Percentiles rank a stretch among this genome's conserved stretches.
Evolutionary conservation across 1,284 basidiomycete species (phyloP).

Genomic region (Sanghuangporus weigelae): DNA sequence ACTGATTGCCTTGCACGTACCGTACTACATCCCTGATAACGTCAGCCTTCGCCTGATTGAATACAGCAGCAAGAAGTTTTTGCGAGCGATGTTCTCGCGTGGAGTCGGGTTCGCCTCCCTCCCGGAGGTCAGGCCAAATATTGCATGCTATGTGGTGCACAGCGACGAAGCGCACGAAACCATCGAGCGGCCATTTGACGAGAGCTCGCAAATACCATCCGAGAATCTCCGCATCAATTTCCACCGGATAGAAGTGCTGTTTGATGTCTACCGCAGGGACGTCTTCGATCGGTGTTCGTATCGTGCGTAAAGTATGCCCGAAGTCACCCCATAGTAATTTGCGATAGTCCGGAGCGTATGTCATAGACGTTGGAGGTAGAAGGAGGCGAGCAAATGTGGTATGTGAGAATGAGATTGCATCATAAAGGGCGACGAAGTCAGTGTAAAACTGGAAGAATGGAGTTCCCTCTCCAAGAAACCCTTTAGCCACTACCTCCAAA

Average conservation of each 20-base stretch:
- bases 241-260: conserved; percentile 70
- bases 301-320: conserved; percentile 52
- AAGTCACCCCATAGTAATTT: conserved; percentile 83
- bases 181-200: conserved; percentile 41
- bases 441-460: conserved; percentile 96
- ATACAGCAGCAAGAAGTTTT: conserved; percentile 48
- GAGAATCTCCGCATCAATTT: conserved; percentile 63
- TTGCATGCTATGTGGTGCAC: conserved; percentile 75
- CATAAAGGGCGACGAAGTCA: conserved; percentile 86
- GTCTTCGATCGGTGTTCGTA: conserved; percentile 43
- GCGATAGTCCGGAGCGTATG: conserved; percentile 82
- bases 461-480: conserved; percentile 60
- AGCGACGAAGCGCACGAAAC: conserved; percentile 68
- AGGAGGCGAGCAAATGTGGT: conserved; percentile 71
- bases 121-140: conserved; percentile 63
- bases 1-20: conserved; percentile 40
- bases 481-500: conserved; percentile 55
- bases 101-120: background rate
- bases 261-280: conserved; percentile 44
- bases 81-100: conserved; percentile 37
- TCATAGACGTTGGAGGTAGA: conserved; percentile 71
- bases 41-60: conserved; percentile 43
- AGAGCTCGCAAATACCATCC: conserved; percentile 52
- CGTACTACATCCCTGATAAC: conserved; percentile 47
- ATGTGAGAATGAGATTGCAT: conserved; percentile 86